These are phyloP conservation scores for Penicillium hordei DNA, from an alignment of 2,329 filamentous ascomycete genomes.

Conservation along the genomic window DNA sequence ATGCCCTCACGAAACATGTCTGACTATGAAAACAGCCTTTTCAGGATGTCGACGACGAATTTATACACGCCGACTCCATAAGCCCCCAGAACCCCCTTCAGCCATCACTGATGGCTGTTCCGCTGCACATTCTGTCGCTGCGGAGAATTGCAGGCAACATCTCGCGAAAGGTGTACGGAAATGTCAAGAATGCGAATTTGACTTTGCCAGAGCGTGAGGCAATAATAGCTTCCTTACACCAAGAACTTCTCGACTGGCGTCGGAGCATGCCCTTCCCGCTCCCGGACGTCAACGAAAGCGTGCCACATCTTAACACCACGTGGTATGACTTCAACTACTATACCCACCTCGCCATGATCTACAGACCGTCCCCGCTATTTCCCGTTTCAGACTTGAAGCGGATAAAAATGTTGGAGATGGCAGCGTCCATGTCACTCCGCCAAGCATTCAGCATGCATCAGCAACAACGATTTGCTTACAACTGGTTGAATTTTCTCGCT, in stretches of 20 bases:
- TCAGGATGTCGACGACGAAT: conserved; percentile 38
- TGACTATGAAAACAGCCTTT: conserved; percentile 35
- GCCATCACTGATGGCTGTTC: conserved; percentile 42
- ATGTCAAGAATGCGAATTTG: background rate
- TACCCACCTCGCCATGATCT: conserved; percentile 48
- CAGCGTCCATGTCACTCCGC: background rate
- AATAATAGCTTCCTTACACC: conserved; percentile 24
- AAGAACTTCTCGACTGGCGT: conserved; percentile 48
- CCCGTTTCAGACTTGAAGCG: background rate
- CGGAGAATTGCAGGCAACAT: conserved; percentile 47
- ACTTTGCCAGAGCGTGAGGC: background rate
- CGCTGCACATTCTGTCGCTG: conserved; percentile 45
- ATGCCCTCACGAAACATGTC: background rate
- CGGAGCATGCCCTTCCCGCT: conserved; percentile 48
- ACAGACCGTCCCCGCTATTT: conserved; percentile 46
- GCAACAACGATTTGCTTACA: background rate
- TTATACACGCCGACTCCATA: conserved; percentile 28
- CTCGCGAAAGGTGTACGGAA: conserved; percentile 31
- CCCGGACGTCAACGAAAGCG: conserved; percentile 39
- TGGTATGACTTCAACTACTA: conserved; percentile 54
- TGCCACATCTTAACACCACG: conserved; percentile 46
- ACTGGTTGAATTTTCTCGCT: background rate
- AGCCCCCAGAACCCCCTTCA: conserved; percentile 27
- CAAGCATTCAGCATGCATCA: background rate
- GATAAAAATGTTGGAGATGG: background rate